Conservation (phyloP, 2,329 filamentous ascomycete species). For the Graphilbum fragrans region DNA sequence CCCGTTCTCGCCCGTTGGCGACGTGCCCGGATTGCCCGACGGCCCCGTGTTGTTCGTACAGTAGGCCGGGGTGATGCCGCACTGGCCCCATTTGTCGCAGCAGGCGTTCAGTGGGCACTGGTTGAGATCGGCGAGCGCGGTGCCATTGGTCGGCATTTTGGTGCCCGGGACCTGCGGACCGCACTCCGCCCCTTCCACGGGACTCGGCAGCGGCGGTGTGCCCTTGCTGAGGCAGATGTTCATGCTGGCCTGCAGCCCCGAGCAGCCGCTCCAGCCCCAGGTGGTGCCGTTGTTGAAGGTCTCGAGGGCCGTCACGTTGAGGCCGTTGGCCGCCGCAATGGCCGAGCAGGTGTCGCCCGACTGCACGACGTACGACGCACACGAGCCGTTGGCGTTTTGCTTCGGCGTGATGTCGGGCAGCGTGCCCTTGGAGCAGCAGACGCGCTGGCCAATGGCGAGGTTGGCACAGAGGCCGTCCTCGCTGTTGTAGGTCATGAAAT, state of each 20-base stretch:
- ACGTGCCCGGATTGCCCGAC: conserved; percentile 17
- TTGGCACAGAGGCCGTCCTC: conserved; percentile 16
- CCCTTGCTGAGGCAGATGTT: conserved; percentile 22
- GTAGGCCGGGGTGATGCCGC: conserved; percentile 29
- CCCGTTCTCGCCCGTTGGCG: conserved; percentile 17
- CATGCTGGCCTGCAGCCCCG: conserved; percentile 12
- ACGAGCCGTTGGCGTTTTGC: conserved; percentile 22
- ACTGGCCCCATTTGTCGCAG: conserved; percentile 28
- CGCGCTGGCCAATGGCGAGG: conserved; percentile 19
- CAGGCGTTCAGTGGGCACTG: conserved; percentile 18
- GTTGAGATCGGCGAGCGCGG: conserved; percentile 13
- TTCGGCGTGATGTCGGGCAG: conserved; percentile 21
- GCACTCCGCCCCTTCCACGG: conserved; percentile 18
- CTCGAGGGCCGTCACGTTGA: conserved; percentile 5
- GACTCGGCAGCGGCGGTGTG: conserved; percentile 19
- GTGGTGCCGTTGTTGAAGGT: conserved; percentile 22
- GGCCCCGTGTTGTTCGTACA: conserved; percentile 16
- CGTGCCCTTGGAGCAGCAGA: conserved; percentile 24
- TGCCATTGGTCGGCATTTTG: conserved; percentile 8
- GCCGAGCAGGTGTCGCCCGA: conserved; percentile 19
- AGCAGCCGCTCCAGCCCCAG: conserved; percentile 24
- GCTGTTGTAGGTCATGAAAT: conserved; percentile 16
- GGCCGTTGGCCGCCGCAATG: conserved; percentile 13
- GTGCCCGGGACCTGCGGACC: conserved; percentile 21
- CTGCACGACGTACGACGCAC: conserved; percentile 19